Percentiles rank a stretch among this genome's conserved stretches.
Evolutionary conservation across 1,139 yeast genomes (phyloP).

Genomic region (Cylindricascospora bacillispora): DNA sequence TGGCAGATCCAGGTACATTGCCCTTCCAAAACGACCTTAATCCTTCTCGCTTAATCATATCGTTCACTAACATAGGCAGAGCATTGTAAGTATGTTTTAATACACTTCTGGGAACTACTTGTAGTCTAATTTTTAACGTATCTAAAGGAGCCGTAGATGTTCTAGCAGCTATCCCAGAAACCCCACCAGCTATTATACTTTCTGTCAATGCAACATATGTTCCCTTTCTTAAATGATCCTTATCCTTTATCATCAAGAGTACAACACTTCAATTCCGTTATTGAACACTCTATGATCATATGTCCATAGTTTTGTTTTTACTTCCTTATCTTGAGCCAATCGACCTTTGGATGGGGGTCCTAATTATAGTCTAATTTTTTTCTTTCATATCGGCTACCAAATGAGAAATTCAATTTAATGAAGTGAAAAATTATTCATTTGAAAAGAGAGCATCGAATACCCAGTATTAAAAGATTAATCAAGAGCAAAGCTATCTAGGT

Average conservation of each 20-base stretch:
- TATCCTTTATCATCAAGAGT: slow-evolving; percentile 3
- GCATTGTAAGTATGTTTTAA: slow-evolving; percentile 17
- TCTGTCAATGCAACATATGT: slow-evolving; percentile 33
- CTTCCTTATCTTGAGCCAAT: neutral
- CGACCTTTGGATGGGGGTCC: neutral
- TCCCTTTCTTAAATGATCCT: slow-evolving; percentile 43
- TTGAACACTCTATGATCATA: too few species aligned
- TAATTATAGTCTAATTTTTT: slow-evolving; percentile 1
- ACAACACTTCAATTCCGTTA: too few species aligned
- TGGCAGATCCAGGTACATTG: slow-evolving; percentile 77
- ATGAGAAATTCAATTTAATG: too few species aligned
- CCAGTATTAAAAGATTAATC: too few species aligned
- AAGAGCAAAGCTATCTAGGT: too few species aligned
- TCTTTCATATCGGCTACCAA: too few species aligned
- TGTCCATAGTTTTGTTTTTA: neutral
- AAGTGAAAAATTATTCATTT: too few species aligned
- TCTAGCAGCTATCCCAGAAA: slow-evolving; percentile 59
- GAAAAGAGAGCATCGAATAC: too few species aligned
- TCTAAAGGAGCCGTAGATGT: slow-evolving; percentile 82
- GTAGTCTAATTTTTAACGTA: slow-evolving; percentile 75
- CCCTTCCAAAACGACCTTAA: slow-evolving; percentile 81
- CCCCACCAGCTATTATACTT: slow-evolving; percentile 52
- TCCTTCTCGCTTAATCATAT: slow-evolving; percentile 39
- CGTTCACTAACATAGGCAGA: slow-evolving; percentile 25
- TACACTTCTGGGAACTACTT: slow-evolving; percentile 42